These are phyloP conservation scores for Cryptomeria japonica DNA, from an alignment of 75 land plant genomes.

Conservation along the genomic window DNA sequence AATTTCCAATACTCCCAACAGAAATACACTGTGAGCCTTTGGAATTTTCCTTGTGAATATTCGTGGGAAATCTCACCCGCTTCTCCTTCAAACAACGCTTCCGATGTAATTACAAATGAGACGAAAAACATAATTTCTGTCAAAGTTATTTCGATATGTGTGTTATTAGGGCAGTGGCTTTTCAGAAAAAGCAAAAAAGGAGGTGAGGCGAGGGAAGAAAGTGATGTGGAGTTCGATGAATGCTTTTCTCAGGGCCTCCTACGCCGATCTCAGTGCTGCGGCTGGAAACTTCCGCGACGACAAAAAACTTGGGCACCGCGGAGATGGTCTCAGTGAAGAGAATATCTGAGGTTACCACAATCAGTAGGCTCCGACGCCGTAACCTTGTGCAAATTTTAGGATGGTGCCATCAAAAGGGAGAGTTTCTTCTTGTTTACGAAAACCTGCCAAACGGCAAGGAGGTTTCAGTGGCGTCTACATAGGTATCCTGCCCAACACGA, in stretches of 20 bases:
- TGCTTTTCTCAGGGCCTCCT: neutral
- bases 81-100: no score
- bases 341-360: conserved; percentile 37
- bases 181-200: neutral
- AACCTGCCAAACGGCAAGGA: conserved; percentile 13
- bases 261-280: neutral
- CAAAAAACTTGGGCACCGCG: conserved; percentile 7
- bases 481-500: no score
- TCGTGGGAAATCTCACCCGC: neutral
- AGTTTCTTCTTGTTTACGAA: conserved; percentile 16
- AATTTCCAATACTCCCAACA: no score
- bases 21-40: neutral
- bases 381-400: conserved; percentile 43
- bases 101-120: neutral
- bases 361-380: conserved; percentile 36
- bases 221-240: neutral
- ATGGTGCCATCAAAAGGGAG: conserved; percentile 19
- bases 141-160: neutral
- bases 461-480: no score
- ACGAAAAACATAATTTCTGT: conserved; percentile 31
- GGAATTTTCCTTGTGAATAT: neutral
- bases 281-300: neutral
- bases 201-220: conserved; percentile 9
- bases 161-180: neutral
- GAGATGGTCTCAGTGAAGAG: conserved; percentile 23